A percentile compares a stretch with the other conserved stretches of the same genome.
Conservation (phyloP, 2,329 filamentous ascomycete genomes). For the Exutisphaerella laricina region DNA sequence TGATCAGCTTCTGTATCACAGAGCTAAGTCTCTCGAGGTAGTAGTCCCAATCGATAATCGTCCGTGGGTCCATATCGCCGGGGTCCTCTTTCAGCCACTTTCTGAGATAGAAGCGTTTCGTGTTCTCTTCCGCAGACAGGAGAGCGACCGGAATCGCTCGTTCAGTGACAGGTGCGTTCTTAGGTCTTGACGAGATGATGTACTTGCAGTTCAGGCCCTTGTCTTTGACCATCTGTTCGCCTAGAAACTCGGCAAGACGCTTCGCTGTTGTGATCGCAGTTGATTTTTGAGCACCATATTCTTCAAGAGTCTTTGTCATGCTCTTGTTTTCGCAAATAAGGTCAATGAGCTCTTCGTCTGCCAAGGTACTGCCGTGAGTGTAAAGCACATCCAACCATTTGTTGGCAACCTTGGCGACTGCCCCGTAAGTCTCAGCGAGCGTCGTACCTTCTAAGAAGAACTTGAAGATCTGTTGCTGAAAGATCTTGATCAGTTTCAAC, state of each 20-base stretch:
- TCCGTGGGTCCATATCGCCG: conserved; percentile 80
- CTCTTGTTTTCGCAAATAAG: conserved; percentile 99
- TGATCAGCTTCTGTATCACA: conserved; percentile 98
- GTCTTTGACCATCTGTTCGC: conserved; percentile 98
- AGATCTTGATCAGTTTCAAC: conserved; percentile 98
- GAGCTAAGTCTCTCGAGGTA: conserved; percentile 93
- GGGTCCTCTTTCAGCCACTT: conserved; percentile 97
- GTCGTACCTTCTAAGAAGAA: conserved; percentile 93
- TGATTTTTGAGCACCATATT: conserved; percentile 93
- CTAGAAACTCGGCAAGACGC: conserved; percentile 89
- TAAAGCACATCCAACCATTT: conserved; percentile 94
- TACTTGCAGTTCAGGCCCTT: conserved; percentile 99
- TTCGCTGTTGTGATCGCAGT: conserved; percentile 99
- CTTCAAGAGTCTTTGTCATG: conserved; percentile 94
- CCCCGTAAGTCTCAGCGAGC: conserved; percentile 78
- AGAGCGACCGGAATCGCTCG: conserved; percentile 92
- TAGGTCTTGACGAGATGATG: conserved; percentile 86
- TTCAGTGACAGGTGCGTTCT: conserved; percentile 87
- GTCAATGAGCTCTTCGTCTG: conserved; percentile 95
- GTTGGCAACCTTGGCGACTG: conserved; percentile 92
- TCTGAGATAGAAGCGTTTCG: conserved; percentile 82
- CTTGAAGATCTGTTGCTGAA: conserved; percentile 98
- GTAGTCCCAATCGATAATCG: conserved; percentile 93
- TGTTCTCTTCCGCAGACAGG: conserved; percentile 83
- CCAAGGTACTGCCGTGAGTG: conserved; percentile 78